phyloP scores from a whole-genome alignment of 1,284 basidiomycete species.

The Leccinum huronense region DNA sequence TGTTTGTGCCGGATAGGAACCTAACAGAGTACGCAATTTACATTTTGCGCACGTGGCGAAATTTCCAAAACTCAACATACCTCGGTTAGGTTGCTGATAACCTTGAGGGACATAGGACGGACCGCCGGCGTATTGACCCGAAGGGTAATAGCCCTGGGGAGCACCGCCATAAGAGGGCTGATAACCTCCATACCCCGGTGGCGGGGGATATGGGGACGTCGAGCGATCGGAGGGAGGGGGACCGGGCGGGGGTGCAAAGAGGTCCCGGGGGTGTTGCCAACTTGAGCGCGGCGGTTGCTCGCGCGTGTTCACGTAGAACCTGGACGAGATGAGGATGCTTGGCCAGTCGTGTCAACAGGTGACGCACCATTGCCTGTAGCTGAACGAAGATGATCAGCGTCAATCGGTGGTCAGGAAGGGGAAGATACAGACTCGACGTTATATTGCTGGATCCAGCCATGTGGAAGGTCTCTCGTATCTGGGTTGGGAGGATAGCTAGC shows the following conservation, averaged over 20 bases:
- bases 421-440: constrained; percentile 56
- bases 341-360: neutral
- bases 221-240: constrained; percentile 31
- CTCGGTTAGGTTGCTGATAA: constrained; percentile 10
- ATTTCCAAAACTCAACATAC: constrained; percentile 16
- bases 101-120: neutral
- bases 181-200: constrained; percentile 26
- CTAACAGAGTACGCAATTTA: constrained; percentile 13
- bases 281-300: constrained; percentile 59
- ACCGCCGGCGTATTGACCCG: constrained; percentile 22
- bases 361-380: constrained; percentile 66
- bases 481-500: constrained; percentile 58
- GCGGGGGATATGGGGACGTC: constrained; percentile 35
- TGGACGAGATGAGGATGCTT: constrained; percentile 27
- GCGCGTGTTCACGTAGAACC: constrained; percentile 71
- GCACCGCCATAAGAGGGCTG: constrained; percentile 18
- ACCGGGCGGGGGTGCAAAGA: constrained; percentile 45
- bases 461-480: constrained; percentile 61
- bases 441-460: constrained; percentile 69
- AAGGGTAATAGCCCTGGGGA: constrained; percentile 26
- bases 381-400: constrained; percentile 35
- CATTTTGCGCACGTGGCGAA: constrained; percentile 1
- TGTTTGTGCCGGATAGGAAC: constrained; percentile 16
- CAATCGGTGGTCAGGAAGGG: constrained; percentile 17
- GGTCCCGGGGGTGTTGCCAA: constrained; percentile 66